Conservation (phyloP, 2,329 filamentous ascomycete genomes). For the Aureobasidium subglaciale region DNA sequence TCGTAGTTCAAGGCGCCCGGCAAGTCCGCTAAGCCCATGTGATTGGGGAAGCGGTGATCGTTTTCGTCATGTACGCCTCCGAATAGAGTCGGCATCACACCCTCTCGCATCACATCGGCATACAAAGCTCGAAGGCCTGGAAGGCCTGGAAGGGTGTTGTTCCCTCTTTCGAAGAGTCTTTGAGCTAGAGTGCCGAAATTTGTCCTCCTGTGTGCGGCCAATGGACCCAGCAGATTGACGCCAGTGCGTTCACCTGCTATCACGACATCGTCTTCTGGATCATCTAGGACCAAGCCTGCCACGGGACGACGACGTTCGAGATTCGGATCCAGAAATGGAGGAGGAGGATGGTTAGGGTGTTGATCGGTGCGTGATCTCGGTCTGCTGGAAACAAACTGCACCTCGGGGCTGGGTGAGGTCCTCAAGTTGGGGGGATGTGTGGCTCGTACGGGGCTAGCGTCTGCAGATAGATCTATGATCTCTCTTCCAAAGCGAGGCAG, state of each 20-base stretch:
- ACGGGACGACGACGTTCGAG: slow-evolving; percentile 17
- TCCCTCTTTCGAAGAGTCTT: neutral
- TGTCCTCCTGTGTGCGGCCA: neutral
- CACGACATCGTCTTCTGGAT: slow-evolving; percentile 28
- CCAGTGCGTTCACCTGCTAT: slow-evolving; percentile 11
- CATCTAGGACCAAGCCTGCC: slow-evolving; percentile 29
- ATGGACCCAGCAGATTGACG: neutral
- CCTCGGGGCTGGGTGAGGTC: slow-evolving; percentile 32
- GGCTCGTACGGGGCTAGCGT: slow-evolving; percentile 18
- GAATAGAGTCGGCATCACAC: neutral
- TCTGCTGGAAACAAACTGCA: slow-evolving; percentile 39
- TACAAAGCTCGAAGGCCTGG: neutral
- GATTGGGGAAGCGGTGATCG: neutral
- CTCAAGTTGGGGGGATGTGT: slow-evolving; percentile 25
- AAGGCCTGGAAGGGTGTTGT: neutral
- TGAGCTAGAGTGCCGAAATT: neutral
- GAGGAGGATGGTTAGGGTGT: slow-evolving; percentile 17
- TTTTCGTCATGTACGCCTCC: neutral
- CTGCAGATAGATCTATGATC: slow-evolving; percentile 34
- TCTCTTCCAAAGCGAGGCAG: slow-evolving; percentile 37
- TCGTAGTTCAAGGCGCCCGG: slow-evolving; percentile 32
- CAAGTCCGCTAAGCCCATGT: neutral
- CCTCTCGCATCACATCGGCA: neutral
- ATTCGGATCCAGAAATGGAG: neutral
- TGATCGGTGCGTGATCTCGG: slow-evolving; percentile 16